phyloP scores from a whole-genome alignment of 345 rosid genomes.

The Dipteronia dyeriana region DNA sequence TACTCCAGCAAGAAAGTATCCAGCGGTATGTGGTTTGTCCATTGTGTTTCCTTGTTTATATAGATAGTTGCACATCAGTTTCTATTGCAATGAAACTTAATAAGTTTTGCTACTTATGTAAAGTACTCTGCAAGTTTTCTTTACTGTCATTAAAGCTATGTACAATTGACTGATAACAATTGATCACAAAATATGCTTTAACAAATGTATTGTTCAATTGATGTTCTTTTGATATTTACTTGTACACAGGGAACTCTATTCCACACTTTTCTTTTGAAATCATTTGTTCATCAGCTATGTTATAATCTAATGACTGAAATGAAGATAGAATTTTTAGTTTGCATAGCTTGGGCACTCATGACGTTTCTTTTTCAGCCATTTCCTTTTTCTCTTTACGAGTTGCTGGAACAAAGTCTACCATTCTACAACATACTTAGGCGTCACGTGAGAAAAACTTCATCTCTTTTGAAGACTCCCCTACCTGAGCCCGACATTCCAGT shows the following conservation, averaged over 20 bases:
- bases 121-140: background rate
- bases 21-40: constrained; percentile 45
- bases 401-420: constrained; percentile 81
- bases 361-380: constrained; percentile 50
- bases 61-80: background rate
- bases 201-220: background rate
- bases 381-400: constrained; percentile 56
- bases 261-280: background rate
- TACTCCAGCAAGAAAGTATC: constrained; percentile 48
- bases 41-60: constrained; percentile 14
- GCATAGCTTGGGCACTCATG: background rate
- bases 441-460: constrained; percentile 42
- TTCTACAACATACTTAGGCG: constrained; percentile 73
- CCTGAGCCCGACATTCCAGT: constrained; percentile 75
- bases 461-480: constrained; percentile 48
- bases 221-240: background rate
- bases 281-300: background rate
- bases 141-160: background rate
- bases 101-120: constrained; percentile 3
- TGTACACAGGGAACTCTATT: background rate
- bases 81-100: constrained; percentile 12
- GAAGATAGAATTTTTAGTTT: background rate
- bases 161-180: background rate
- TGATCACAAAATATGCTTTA: background rate
- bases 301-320: background rate